These are phyloP conservation scores for Eucalyptus tenuipes DNA, from an alignment of 345 rosid species.

Conservation along the genomic window DNA sequence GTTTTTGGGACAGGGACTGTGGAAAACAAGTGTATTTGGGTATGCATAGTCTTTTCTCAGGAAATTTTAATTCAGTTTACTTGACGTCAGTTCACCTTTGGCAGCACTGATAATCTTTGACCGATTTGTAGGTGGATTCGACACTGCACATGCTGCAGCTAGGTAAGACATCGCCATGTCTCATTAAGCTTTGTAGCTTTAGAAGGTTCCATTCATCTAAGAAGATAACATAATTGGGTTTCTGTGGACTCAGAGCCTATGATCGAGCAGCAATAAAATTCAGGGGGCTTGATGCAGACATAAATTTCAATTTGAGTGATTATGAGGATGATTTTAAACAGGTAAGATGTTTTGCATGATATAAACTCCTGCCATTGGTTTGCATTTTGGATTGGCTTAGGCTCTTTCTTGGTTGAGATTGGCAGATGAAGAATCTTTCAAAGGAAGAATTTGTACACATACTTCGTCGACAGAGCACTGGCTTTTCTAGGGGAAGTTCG, in stretches of 20 bases:
- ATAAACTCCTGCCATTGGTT: background rate
- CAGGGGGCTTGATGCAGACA: constrained; percentile 95
- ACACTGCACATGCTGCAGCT: constrained; percentile 96
- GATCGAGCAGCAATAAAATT: constrained; percentile 97
- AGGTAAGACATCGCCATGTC: constrained; percentile 24
- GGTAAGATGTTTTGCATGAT: constrained; percentile 6
- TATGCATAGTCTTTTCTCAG: constrained; percentile 9
- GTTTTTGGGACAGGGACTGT: constrained; percentile 61
- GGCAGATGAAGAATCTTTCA: constrained; percentile 45
- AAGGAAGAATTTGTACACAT: constrained; percentile 96
- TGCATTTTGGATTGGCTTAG: background rate
- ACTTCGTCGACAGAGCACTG: constrained; percentile 92
- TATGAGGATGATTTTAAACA: constrained; percentile 84
- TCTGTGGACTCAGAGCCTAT: constrained; percentile 51
- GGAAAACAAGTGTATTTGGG: constrained; percentile 97
- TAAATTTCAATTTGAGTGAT: constrained; percentile 69
- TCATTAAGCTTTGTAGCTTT: background rate
- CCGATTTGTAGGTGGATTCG: constrained; percentile 67
- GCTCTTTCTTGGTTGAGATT: background rate
- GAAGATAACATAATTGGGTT: background rate
- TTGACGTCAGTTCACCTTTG: background rate
- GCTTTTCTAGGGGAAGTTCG: constrained; percentile 91
- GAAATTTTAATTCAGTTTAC: background rate
- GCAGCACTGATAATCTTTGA: background rate
- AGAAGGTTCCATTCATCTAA: background rate